Evolutionary conservation across 78 protist genomes (phyloP).

Genomic region (Dictyostelium firmibasis): DNA sequence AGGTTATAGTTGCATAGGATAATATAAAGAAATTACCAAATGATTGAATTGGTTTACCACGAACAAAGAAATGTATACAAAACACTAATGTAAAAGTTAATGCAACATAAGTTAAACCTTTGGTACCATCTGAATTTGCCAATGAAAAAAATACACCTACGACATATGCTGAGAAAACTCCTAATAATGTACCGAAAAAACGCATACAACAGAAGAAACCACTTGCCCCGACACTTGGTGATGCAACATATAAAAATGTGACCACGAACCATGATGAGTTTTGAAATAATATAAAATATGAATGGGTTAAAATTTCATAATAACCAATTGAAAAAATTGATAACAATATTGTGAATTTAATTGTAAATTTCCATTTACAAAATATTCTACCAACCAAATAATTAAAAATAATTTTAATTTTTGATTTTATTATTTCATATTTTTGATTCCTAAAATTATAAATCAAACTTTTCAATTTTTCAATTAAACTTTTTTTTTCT

Average conservation of each 20-base stretch:
- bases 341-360: conserved; percentile 1
- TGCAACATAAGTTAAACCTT: background rate
- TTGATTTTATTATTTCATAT: background rate
- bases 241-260: background rate
- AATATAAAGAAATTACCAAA: conserved; percentile 38
- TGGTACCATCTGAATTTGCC: background rate
- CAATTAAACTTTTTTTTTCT: background rate
- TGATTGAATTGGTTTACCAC: conserved; percentile 9
- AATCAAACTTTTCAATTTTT: background rate
- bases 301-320: background rate
- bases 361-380: conserved; percentile 29
- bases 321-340: conserved; percentile 22
- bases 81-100: background rate
- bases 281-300: conserved; percentile 17
- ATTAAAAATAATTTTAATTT: background rate
- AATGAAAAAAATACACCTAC: conserved; percentile 32
- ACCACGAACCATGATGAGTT: conserved; percentile 21
- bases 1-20: conserved; percentile 31
- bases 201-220: conserved; percentile 17
- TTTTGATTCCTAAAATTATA: background rate
- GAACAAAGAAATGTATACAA: background rate
- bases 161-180: background rate
- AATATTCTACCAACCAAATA: background rate
- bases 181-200: conserved; percentile 17
- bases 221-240: conserved; percentile 1